Conservation (phyloP, 1,284 basidiomycete species). For the Fomitopsis palustris region DNA sequence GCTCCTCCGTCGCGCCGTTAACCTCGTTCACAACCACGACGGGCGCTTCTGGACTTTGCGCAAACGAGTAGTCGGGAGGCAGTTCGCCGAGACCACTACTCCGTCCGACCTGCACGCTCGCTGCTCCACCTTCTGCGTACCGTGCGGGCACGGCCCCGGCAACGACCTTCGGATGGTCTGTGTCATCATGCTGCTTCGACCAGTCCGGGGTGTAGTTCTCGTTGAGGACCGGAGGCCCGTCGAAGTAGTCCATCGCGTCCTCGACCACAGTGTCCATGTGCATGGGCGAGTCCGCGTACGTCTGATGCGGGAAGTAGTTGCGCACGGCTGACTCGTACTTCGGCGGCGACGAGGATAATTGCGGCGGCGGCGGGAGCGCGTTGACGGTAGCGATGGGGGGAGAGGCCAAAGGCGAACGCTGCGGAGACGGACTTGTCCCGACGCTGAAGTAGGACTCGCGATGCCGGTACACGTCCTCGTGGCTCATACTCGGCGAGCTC, state of each 20-base stretch:
- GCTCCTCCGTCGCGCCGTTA: slow-evolving; percentile 31
- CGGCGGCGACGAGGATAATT: slow-evolving; percentile 2
- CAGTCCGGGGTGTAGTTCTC: slow-evolving; percentile 36
- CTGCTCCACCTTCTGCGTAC: slow-evolving; percentile 23
- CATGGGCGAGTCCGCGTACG: slow-evolving; percentile 19
- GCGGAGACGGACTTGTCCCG: slow-evolving; percentile 18
- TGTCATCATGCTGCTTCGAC: slow-evolving; percentile 11
- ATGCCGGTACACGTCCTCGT: slow-evolving; percentile 29
- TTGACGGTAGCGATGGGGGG: slow-evolving; percentile 21
- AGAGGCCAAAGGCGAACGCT: slow-evolving; percentile 15
- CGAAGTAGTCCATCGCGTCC: slow-evolving; percentile 63
- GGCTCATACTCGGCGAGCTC: slow-evolving; percentile 21
- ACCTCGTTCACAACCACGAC: slow-evolving; percentile 32
- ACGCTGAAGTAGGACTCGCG: slow-evolving; percentile 34
- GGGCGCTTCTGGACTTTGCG: slow-evolving; percentile 22
- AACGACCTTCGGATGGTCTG: slow-evolving; percentile 15
- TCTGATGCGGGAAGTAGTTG: slow-evolving; percentile 16
- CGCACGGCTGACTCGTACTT: slow-evolving; percentile 9
- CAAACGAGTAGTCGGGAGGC: slow-evolving; percentile 6
- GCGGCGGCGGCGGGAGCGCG: slow-evolving; percentile 11
- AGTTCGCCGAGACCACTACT: slow-evolving; percentile 13
- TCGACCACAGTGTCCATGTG: slow-evolving; percentile 38
- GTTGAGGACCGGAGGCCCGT: slow-evolving; percentile 43
- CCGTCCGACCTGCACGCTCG: slow-evolving; percentile 25
- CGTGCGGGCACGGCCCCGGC: slow-evolving; percentile 15